These are phyloP conservation scores for Angomonas deanei DNA, from an alignment of 208 protist genomes.

Conservation along the genomic window DNA sequence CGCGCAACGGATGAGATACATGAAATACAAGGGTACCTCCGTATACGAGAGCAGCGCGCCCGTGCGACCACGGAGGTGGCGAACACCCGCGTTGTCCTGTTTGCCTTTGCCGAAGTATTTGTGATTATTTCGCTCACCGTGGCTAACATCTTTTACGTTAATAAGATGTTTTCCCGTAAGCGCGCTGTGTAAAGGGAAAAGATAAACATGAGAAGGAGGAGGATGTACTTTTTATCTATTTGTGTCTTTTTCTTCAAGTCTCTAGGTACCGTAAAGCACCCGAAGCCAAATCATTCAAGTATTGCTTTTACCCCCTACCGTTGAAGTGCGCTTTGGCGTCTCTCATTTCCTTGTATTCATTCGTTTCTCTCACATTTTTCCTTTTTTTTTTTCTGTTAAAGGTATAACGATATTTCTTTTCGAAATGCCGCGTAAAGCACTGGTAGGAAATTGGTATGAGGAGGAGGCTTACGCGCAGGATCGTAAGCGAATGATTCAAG, in stretches of 20 bases:
- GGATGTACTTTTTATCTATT: neutral
- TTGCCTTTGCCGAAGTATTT: constrained; percentile 62
- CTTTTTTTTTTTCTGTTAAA: constrained; percentile 3
- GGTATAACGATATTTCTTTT: too few species aligned
- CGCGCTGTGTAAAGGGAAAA: constrained; percentile 50
- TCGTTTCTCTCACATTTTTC: too few species aligned
- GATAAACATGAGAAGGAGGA: too few species aligned
- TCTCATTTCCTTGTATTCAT: constrained; percentile 13
- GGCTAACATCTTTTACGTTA: constrained; percentile 68
- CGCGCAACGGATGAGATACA: constrained; percentile 70
- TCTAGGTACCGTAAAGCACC: neutral
- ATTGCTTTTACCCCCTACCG: neutral
- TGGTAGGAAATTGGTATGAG: constrained; percentile 85
- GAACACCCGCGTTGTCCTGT: constrained; percentile 79
- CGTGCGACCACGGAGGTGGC: constrained; percentile 76
- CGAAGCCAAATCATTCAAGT: neutral
- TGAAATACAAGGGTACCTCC: constrained; percentile 70
- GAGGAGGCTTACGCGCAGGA: constrained; percentile 76
- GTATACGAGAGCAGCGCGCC: constrained; percentile 54
- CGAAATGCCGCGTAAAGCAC: constrained; percentile 60
- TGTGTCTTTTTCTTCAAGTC: neutral
- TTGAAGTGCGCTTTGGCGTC: too few species aligned
- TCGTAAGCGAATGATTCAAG: constrained; percentile 67
- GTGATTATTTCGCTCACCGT: constrained; percentile 67
- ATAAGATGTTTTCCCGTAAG: constrained; percentile 66